phyloP scores from a whole-genome alignment of 495 filamentous ascomycete species.

The Lasiosphaeria hispida region DNA sequence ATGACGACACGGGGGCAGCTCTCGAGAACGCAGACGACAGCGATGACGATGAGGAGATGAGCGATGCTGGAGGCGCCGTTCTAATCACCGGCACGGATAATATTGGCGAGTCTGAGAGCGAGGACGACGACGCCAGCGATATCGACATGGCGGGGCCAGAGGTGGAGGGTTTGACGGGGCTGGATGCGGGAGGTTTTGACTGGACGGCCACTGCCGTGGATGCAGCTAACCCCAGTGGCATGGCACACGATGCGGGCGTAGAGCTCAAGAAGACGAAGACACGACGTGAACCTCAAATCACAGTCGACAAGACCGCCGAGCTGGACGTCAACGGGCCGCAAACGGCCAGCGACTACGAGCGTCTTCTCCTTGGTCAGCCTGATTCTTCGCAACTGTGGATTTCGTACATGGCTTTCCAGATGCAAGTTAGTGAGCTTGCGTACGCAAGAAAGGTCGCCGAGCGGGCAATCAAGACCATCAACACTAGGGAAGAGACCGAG shows the following conservation, averaged over 20 bases:
- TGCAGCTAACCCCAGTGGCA: constrained; percentile 40
- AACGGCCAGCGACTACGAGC: constrained; percentile 86
- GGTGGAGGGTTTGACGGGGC: constrained; percentile 46
- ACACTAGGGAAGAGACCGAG: constrained; percentile 80
- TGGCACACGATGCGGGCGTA: constrained; percentile 46
- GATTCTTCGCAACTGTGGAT: constrained; percentile 90
- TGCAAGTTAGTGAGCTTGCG: constrained; percentile 80
- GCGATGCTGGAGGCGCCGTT: constrained; percentile 55
- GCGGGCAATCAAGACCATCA: constrained; percentile 83
- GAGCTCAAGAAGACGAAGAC: constrained; percentile 69
- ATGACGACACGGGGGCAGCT: constrained; percentile 47
- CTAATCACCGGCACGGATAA: constrained; percentile 47
- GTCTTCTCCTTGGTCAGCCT: constrained; percentile 85
- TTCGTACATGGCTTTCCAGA: constrained; percentile 94
- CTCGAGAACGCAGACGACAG: constrained; percentile 41
- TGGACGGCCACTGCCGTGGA: constrained; percentile 68
- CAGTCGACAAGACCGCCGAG: constrained; percentile 83
- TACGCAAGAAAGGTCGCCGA: constrained; percentile 86
- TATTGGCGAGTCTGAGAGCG: constrained; percentile 43
- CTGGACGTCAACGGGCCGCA: constrained; percentile 88
- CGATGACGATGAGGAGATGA: constrained; percentile 48
- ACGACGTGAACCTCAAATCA: constrained; percentile 71
- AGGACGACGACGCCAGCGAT: constrained; percentile 46
- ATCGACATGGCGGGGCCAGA: constrained; percentile 47
- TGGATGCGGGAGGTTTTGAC: constrained; percentile 81